Evolutionary conservation across 257 asterid species (phyloP), one percentile per base, ranked within the genome.

Genomic region (Forsythia suspensa): DNA sequence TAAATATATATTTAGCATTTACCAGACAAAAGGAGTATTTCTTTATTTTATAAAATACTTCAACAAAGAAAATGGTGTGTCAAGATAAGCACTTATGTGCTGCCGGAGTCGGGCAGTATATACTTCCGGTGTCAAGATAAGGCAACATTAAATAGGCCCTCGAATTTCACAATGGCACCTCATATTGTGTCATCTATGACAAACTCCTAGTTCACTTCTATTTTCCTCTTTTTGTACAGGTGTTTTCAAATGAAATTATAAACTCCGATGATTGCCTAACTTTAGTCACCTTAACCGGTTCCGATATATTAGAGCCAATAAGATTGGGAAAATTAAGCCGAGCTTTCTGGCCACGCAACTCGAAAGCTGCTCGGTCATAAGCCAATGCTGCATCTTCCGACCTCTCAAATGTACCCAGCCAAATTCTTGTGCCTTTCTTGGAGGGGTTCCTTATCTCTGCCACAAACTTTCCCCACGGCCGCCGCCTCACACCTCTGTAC

Each of bases 331-430:
- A 89, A 37, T 89, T 89, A 21, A 89, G 80, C 81, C 82, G 55
- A 5, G 93, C 91, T 38, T 81, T 78, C 0, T 89, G 57, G 3
- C 92, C 90, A 70, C 81, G 89, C 43, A 85, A 76, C 52, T 79
- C 65, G 18, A 85, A 87, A 8, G 91, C 90, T 1, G 87, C 85
- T 12, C 48, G 72, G 29, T 89, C 93, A 11, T 87, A 87, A 21
- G 91, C 91, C 85, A 87, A 10, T 24, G 91, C 93, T 12, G 93
- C 93, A 46, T 89, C 93, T 81, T 89, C 88, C 2, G 91, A 86
- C 57, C 90, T 85, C 88, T 82, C 85, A n/a, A 87, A 87, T 9
- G 93, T 85, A 36, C 93, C 91, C 10, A 89, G 79, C 93, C 92
- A 89, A 48, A 80, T 10, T 70, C 91, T 85, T 9, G 82, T 38